Evolutionary conservation across 2,329 filamentous ascomycete genomes (phyloP), one percentile per base, ranked within the genome.

Genomic region (Helotiales sp.): DNA sequence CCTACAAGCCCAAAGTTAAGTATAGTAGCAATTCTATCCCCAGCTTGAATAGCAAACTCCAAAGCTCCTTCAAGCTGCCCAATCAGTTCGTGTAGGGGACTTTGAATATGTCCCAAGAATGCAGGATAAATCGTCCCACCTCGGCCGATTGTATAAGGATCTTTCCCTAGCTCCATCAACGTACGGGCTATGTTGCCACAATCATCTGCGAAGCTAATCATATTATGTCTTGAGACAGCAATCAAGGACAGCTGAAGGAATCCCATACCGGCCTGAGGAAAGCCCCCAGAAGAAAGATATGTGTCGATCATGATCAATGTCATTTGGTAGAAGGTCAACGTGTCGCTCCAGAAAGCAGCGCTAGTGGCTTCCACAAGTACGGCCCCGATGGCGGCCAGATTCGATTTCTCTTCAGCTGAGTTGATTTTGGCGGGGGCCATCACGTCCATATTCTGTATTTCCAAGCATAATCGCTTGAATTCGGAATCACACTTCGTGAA

Each of bases 401-500:
- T 76, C 4, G 80, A 73, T 60, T 87, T 27, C 17, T 55, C 81
- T 9, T 75, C 75, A 0, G 74, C 69, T 13, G 73, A 69, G 12
- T 72, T 67, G n/a, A 75, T 74, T 38, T 74, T 74, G 47, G 82
- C 62, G 2, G 85, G 67, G 5, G 76, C 70, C 3, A 72, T 64
- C 30, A 74, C 75, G 38, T 84, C 85, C 72, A 81, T 81, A 46
- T 75, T 79, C 69, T 81, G 80, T 12, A 92, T 79, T 66, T 80
- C 79, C 1, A 78, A 71, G 17, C 81, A 79, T 17, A 88, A 74
- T 53, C 79, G 77, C 63, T 85, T 79, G 66, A 93, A 96, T 54
- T 88, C 84, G 17, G 76, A 75, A 69, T 96, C 92, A 67, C 91
- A 96, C 65, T 87, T 83, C 63, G 92, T 85, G 70, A 86, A 91